Percentiles rank a stretch among this genome's conserved stretches.
These are phyloP conservation scores for Pythium rishiriense DNA, from an alignment of 352 stramenopile species.

Conservation along the genomic window DNA sequence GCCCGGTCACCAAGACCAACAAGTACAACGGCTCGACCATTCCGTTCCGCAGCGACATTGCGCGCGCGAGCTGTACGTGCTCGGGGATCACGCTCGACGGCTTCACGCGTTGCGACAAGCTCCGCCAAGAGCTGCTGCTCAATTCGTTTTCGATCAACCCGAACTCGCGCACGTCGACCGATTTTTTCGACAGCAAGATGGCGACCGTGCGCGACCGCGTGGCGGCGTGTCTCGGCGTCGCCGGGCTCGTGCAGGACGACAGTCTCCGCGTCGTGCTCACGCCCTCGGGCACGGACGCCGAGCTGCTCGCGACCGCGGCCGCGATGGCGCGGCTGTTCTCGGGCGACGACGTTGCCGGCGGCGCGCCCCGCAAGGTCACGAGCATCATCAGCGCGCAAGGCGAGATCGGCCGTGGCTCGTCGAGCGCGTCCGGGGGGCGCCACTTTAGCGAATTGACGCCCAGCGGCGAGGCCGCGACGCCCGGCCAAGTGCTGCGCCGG, in stretches of 20 bases:
- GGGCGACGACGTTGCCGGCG: slow-evolving; percentile 37
- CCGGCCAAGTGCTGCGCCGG: slow-evolving; percentile 47
- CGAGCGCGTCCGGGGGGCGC: slow-evolving; percentile 64
- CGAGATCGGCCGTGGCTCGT: slow-evolving; percentile 83
- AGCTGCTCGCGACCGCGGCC: slow-evolving; percentile 75
- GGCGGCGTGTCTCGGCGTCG: slow-evolving; percentile 55
- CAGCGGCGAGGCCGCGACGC: slow-evolving; percentile 49
- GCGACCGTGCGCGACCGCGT: slow-evolving; percentile 47
- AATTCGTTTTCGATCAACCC: slow-evolving; percentile 84
- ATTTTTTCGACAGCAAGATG: slow-evolving; percentile 77
- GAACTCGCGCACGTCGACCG: slow-evolving; percentile 64
- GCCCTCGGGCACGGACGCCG: slow-evolving; percentile 85
- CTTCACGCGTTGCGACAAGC: slow-evolving; percentile 62
- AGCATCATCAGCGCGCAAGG: slow-evolving; percentile 83
- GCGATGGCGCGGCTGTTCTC: slow-evolving; percentile 67
- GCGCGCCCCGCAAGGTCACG: slow-evolving; percentile 53
- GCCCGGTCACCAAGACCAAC: slow-evolving; percentile 78
- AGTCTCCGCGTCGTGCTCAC: slow-evolving; percentile 65
- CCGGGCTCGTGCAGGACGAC: slow-evolving; percentile 52
- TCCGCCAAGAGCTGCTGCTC: slow-evolving; percentile 75
- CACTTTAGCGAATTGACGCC: slow-evolving; percentile 86
- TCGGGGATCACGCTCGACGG: slow-evolving; percentile 71
- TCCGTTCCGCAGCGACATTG: slow-evolving; percentile 57
- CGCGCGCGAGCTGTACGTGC: slow-evolving; percentile 84
- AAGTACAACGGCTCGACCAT: slow-evolving; percentile 89